These are phyloP conservation scores for Ocimum tenuiflorum DNA, from an alignment of 257 asterid genomes.

Conservation along the genomic window DNA sequence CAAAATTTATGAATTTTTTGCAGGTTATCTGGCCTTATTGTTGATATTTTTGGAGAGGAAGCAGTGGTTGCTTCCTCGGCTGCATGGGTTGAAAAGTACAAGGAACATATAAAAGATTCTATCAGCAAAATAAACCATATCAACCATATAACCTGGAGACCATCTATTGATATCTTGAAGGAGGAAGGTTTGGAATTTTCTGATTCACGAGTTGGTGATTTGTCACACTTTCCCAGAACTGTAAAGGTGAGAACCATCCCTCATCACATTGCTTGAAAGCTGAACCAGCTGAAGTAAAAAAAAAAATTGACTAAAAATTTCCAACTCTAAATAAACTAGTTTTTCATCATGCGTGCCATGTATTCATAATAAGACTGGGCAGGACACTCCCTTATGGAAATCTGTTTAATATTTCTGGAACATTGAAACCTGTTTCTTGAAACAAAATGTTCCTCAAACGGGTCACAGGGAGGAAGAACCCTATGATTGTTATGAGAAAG, in stretches of 20 bases:
- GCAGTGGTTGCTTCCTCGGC: conserved; percentile 97
- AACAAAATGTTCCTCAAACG: background rate
- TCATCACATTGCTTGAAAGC: background rate
- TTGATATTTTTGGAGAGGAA: conserved; percentile 79
- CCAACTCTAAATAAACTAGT: background rate
- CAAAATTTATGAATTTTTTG: conserved; percentile 17
- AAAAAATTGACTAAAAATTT: background rate
- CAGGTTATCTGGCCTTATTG: conserved; percentile 91
- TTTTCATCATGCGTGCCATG: background rate
- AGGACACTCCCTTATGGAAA: background rate
- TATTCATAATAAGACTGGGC: background rate
- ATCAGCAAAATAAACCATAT: conserved; percentile 39
- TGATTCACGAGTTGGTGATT: conserved; percentile 32
- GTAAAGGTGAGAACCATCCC: conserved; percentile 46
- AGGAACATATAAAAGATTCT: conserved; percentile 49
- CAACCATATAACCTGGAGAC: conserved; percentile 77
- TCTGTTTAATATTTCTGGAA: background rate
- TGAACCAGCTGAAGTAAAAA: background rate
- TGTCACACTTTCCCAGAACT: conserved; percentile 37
- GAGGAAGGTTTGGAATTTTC: conserved; percentile 81
- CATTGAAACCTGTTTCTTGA: background rate
- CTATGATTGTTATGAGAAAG: background rate
- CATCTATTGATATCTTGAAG: conserved; percentile 74
- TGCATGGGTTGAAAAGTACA: conserved; percentile 95
- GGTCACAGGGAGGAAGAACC: background rate